Evolutionary conservation across 768 basidiomycete species (phyloP).

Genomic region (Phanerodontia chrysosporium): DNA sequence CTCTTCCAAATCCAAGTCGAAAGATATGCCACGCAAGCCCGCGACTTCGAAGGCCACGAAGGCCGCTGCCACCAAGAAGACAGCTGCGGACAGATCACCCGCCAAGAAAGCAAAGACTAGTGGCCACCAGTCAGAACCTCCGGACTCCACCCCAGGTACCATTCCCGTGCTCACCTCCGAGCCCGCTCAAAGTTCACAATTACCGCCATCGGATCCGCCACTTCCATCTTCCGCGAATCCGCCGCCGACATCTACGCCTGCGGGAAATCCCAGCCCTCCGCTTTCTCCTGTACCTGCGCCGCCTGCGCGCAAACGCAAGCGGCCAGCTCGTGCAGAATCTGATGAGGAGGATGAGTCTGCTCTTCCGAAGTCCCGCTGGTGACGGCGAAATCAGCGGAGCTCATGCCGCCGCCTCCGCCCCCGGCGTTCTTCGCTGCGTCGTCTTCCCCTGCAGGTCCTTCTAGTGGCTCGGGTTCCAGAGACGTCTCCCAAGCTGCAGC

Average conservation of each 20-base stretch:
- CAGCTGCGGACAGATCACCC: not conserved
- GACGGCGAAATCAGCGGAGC: not conserved
- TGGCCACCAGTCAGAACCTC: not conserved
- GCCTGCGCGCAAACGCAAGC: constrained; percentile 10
- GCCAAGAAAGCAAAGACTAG: constrained; percentile 5
- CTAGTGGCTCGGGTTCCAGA: not conserved
- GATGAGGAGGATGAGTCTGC: constrained; percentile 3
- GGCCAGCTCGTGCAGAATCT: not conserved
- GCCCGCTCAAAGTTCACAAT: not conserved
- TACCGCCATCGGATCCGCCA: constrained; percentile 13
- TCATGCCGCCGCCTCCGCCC: not conserved
- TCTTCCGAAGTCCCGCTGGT: not conserved
- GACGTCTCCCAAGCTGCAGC: not conserved
- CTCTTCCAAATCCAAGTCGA: not conserved
- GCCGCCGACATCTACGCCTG: not conserved
- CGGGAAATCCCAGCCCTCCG: not conserved
- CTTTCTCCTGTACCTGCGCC: constrained; percentile 7
- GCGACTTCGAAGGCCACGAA: not conserved
- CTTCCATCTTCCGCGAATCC: constrained; percentile 1
- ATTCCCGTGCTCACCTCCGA: constrained; percentile 5
- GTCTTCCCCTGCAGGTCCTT: constrained; percentile 6
- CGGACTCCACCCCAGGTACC: constrained; percentile 5
- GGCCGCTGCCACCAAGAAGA: not conserved
- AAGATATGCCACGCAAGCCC: not conserved
- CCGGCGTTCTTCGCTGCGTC: constrained; percentile 18